These are phyloP conservation scores for Peronospora farinosa DNA, from an alignment of 352 stramenopile species.

Conservation along the genomic window DNA sequence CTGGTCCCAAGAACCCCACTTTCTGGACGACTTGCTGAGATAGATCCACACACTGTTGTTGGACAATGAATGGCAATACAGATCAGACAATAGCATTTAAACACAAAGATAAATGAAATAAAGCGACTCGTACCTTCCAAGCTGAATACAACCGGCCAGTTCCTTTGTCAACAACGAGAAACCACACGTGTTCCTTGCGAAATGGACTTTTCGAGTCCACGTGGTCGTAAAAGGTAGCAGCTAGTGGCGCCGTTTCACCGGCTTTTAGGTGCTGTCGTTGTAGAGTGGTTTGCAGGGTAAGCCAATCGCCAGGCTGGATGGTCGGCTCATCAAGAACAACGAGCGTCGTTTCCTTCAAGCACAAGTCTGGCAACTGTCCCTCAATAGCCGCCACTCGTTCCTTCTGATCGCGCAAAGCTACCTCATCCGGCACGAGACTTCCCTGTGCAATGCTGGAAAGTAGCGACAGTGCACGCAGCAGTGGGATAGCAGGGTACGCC, in stretches of 20 bases:
- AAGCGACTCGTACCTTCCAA: slow-evolving; percentile 43
- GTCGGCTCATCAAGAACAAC: slow-evolving; percentile 59
- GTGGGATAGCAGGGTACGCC: slow-evolving; percentile 44
- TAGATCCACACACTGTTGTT: slow-evolving; percentile 44
- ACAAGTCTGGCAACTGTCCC: slow-evolving; percentile 32
- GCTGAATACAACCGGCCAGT: slow-evolving; percentile 53
- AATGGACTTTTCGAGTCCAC: slow-evolving; percentile 61
- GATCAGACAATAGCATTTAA: slow-evolving; percentile 2
- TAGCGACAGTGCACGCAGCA: slow-evolving; percentile 54
- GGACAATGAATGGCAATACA: neutral
- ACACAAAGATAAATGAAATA: neutral
- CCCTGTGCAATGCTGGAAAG: slow-evolving; percentile 69
- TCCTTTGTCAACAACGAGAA: slow-evolving; percentile 57
- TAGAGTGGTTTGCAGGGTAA: slow-evolving; percentile 58
- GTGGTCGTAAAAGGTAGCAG: slow-evolving; percentile 64
- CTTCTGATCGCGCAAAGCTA: slow-evolving; percentile 52
- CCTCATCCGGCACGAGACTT: slow-evolving; percentile 56
- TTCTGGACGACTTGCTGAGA: slow-evolving; percentile 44
- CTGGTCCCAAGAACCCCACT: slow-evolving; percentile 57
- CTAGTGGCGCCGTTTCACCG: slow-evolving; percentile 39
- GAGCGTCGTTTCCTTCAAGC: slow-evolving; percentile 35
- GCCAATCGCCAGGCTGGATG: slow-evolving; percentile 68
- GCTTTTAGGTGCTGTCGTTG: slow-evolving; percentile 42
- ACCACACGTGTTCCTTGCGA: slow-evolving; percentile 70
- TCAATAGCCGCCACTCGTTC: slow-evolving; percentile 28